Percentiles rank a stretch among this genome's conserved stretches.
Conservation (phyloP, 2,329 filamentous ascomycete genomes). For the Allantophomopsis lycopodina region DNA sequence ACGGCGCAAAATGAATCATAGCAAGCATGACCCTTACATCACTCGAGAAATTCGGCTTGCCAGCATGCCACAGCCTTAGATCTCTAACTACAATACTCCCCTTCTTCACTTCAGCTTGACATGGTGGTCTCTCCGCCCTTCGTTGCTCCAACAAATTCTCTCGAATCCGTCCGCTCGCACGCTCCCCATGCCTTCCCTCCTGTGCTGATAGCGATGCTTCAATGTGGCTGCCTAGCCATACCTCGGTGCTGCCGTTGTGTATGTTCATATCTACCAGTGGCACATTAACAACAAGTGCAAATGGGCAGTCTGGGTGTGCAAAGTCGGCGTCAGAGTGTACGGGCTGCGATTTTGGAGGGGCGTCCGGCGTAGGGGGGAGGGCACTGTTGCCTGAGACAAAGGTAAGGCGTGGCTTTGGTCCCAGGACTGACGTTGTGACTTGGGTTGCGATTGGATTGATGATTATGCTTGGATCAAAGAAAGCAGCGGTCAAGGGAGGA, state of each 20-base stretch:
- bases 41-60: constrained; percentile 39
- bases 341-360: constrained; percentile 30
- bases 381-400: constrained; percentile 45
- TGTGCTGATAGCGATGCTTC: constrained; percentile 4
- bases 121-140: constrained; percentile 21
- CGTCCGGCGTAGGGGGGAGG: constrained; percentile 31
- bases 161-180: constrained; percentile 37
- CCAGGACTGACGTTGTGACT: constrained; percentile 37
- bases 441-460: constrained; percentile 40
- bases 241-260: constrained; percentile 21
- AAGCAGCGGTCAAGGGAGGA: constrained; percentile 33
- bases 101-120: constrained; percentile 35
- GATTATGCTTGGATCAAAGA: constrained; percentile 35
- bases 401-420: constrained; percentile 38
- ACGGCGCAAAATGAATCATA: constrained; percentile 23
- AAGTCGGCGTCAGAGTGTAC: constrained; percentile 49
- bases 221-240: constrained; percentile 22
- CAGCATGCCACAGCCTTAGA: constrained; percentile 47
- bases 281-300: constrained; percentile 22
- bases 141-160: constrained; percentile 23
- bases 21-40: constrained; percentile 40
- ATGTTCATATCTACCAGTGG: constrained; percentile 18
- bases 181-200: constrained; percentile 29
- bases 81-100: constrained; percentile 44
- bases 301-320: constrained; percentile 30